Evolutionary conservation across 1,139 yeast species (phyloP), one percentile per base, ranked within the genome.

Genomic region (Tardiomyces blankii): DNA sequence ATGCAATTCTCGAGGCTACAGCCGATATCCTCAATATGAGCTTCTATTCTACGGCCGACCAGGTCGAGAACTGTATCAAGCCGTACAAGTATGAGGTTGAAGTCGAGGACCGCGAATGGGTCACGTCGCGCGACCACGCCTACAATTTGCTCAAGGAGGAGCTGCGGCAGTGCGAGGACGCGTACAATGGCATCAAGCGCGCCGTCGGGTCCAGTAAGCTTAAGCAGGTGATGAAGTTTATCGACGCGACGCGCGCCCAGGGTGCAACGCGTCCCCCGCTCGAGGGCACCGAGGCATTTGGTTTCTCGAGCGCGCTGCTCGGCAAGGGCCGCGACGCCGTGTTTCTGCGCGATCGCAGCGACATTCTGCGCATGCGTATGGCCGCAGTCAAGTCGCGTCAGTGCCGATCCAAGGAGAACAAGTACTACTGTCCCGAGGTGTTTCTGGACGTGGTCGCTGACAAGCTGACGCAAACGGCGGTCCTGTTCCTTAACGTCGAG

Each of bases 1-100:
- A 78, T 39, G 81, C 88, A 5, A 91, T 93, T 21, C 77, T 75
- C 46, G 95, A 88, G 42, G 95, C 96, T 0, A 95, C 96, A 0
- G 75, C 78, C 39, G 70, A 80, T 19, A 95, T 93, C 1, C 69
- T 93, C 51, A 78, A 81, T 51, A 69, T 84, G 38, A 78, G 91
- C 52, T 91, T 77, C 61, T 87, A 82, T 54, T 82, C 95, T 1
- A 91, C 98, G 0, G 94, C 98, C 0, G 98, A 93, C 62, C 98
- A 93, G 62, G 98, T 93, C 14, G 99, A 93, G 60, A 93, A 91
- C 64, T 89, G 97, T 67, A 89, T 93, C 59, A 93, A 93, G 63
- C 98, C 98, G 1, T 91, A 82, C 67, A 93, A 93, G 65, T 91
- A 91, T 63, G 98, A 93, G 61, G 89, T 93, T 50, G 98, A 93